Base-by-base conservation (phyloP, 2,329 filamentous ascomycete species). In the Ophioceras dolichostomum region DNA sequence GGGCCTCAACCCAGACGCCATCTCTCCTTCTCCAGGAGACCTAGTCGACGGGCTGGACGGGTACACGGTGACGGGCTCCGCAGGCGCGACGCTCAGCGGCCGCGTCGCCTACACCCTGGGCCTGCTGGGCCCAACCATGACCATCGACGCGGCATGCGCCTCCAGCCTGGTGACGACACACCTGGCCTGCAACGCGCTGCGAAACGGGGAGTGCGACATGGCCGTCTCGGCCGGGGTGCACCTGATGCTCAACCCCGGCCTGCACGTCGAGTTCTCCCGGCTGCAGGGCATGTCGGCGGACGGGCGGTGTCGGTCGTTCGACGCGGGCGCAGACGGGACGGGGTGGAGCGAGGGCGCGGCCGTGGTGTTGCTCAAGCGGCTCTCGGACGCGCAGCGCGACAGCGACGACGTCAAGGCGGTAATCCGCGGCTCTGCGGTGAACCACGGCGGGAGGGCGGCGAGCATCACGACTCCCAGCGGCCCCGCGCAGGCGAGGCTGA, bases 41-140 rank as follows among this genome's bases (percentile, higher is more conserved):
- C n/a, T n/a, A n/a, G n/a, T n/a, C n/a, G n/a, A n/a, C n/a, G n/a
- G n/a, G n/a, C n/a, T n/a, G n/a, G n/a, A n/a, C n/a, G n/a, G n/a
- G n/a, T n/a, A n/a, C n/a, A n/a, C n/a, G n/a, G n/a, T n/a, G n/a
- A n/a, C n/a, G n/a, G n/a, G n/a, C n/a, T n/a, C n/a, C n/a, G n/a
- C n/a, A n/a, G n/a, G n/a, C n/a, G n/a, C n/a, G n/a, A n/a, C n/a
- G n/a, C n/a, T 49, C 30, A 49, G 68, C 1, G 73, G 72, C 43
- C 58, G 70, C 32, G 56, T 74, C 14, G 71, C 68, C 2, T 67
- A 73, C 44, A 69, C 65, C 52, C 73, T 71, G 42, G 65, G 74
- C 44, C 56, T 75, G 21, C 56, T 61, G 28, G 70, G 71, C 0
- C 67, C 68, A 1, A 69, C 65, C 38, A 64, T 71, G 39, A 66